Conservation (phyloP, 257 asterid genomes). For the Vinca minor region DNA sequence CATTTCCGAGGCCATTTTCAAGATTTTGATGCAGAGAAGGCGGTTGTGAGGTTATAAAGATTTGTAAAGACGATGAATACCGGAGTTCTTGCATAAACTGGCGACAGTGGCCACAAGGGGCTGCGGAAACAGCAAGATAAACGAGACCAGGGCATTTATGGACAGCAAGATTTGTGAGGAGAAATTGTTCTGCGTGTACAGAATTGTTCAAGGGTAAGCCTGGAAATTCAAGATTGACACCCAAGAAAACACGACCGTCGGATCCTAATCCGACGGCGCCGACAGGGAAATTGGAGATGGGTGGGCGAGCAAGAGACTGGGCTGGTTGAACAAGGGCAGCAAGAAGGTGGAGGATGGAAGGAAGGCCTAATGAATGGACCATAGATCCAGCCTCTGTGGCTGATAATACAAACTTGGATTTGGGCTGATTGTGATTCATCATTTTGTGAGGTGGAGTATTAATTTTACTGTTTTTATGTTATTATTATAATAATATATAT, state of each 20-base stretch:
- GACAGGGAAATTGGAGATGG: conserved; percentile 72
- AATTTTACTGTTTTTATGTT: background rate
- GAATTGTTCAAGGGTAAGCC: conserved; percentile 74
- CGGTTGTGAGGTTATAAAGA: conserved; percentile 38
- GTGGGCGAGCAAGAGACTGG: conserved; percentile 66
- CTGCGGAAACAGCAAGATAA: conserved; percentile 72
- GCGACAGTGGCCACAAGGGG: conserved; percentile 98
- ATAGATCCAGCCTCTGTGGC: conserved; percentile 57
- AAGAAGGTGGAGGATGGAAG: conserved; percentile 67
- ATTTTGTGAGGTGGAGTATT: conserved; percentile 11
- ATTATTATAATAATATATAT: too few species aligned
- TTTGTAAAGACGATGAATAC: conserved; percentile 37
- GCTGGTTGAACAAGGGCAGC: conserved; percentile 59
- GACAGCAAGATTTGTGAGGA: conserved; percentile 49
- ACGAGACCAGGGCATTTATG: conserved; percentile 51
- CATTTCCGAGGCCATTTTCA: conserved; percentile 7
- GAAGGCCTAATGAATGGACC: conserved; percentile 47
- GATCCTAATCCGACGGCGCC: conserved; percentile 84
- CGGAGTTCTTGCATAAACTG: conserved; percentile 86
- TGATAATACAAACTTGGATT: conserved; percentile 57
- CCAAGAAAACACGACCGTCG: conserved; percentile 73
- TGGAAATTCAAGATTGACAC: conserved; percentile 83
- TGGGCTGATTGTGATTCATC: conserved; percentile 26
- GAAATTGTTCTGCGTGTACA: conserved; percentile 88
- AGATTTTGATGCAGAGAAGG: background rate